Conservation (phyloP, 257 asterid genomes). For the Petunia axillaris region DNA sequence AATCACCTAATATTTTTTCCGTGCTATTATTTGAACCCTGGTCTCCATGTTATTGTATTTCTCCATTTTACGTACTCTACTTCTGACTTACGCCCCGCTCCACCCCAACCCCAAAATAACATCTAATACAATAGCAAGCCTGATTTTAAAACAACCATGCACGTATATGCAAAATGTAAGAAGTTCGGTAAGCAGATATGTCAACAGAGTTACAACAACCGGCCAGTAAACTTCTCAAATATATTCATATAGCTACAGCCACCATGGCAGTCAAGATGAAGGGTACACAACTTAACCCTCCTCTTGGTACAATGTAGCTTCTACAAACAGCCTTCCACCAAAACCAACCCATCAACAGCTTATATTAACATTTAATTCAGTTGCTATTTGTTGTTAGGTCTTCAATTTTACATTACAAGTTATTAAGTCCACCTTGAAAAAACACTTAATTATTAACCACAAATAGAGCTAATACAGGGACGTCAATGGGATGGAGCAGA, state of each 20-base stretch:
- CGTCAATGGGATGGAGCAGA: neutral
- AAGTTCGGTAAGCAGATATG: constrained; percentile 61
- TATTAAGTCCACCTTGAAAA: neutral
- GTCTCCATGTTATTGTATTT: neutral
- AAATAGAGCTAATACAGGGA: neutral
- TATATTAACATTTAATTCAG: neutral
- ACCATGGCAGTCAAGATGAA: constrained; percentile 45
- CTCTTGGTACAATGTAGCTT: constrained; percentile 35
- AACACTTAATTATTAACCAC: neutral
- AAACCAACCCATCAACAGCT: no score
- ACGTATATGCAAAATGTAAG: constrained; percentile 30
- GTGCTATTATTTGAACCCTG: neutral
- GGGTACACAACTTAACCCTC: constrained; percentile 32
- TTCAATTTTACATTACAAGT: neutral
- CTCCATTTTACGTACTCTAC: neutral
- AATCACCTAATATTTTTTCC: no score
- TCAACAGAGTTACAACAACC: constrained; percentile 46
- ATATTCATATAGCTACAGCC: constrained; percentile 48
- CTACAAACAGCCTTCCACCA: neutral
- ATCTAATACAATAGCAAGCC: neutral
- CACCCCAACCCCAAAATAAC: neutral
- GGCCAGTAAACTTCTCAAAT: constrained; percentile 53
- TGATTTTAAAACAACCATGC: neutral
- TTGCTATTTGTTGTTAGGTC: neutral
- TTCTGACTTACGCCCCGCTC: neutral